Evolutionary conservation across 345 rosid genomes (phyloP), one percentile per base, ranked within the genome.

Genomic region (Odontarrhena argentea): DNA sequence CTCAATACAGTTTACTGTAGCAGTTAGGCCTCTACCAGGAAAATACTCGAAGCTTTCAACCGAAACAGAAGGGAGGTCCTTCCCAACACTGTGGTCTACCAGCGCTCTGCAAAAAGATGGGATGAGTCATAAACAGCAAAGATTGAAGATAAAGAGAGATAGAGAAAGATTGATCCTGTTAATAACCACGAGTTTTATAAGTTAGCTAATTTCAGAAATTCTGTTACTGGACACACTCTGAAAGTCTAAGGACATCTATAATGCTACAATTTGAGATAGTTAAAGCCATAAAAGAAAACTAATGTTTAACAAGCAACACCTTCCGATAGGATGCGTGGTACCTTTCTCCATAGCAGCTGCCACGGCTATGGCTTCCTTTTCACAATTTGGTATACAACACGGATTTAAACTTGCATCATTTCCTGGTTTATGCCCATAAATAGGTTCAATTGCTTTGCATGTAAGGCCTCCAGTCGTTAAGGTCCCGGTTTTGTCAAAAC

Each of bases 321-420:
- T 91, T 82, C 99, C 99, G 72, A 94, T 94, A 63, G 99, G 99
- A 76, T 94, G 99, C 50, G 99, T 94, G 44, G 99, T 91, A 55
- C 99, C 99, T 86, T 88, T 94, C 77, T 94, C 97, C 99, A 94
- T 91, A 5, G 99, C 97, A 78, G 99, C 89, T 12, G 99, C 99
- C 37, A 94, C 96, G 22, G 97, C 99, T 57, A 94, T 96, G 68
- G 99, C 99, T 84, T 94, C 95, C 65, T 82, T 85, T 77, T 94
- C 99, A 82, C 99, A 94, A 69, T 57, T 84, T 47, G 99, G 97
- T 67, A 67, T 63, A 66, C 99, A 94, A 74, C 99, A 94, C 30
- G 83, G 77, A 48, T 77, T 4, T 35, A 74, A 54, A 53, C 64
- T 75, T 46, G 69, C 34, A 28, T 72, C 58, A 30, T 58, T 80